Percentiles rank a stretch among this genome's conserved stretches.
These are phyloP conservation scores for Nicotiana noctiflora DNA, from an alignment of 257 asterid genomes.

Conservation along the genomic window DNA sequence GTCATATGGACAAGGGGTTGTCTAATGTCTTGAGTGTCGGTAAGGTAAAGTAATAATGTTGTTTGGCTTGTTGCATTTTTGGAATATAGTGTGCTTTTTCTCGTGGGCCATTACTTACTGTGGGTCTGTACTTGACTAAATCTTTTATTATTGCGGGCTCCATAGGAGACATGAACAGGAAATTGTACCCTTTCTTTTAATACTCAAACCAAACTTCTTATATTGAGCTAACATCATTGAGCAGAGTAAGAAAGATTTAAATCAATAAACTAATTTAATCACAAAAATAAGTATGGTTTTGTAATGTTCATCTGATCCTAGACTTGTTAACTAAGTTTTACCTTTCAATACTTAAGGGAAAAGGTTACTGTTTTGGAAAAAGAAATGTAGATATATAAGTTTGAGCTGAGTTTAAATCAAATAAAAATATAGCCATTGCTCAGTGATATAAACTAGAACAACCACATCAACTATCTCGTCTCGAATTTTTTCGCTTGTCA, in stretches of 20 bases:
- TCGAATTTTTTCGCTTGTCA: no score
- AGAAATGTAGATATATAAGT: neutral
- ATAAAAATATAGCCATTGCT: neutral
- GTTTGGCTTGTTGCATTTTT: constrained; percentile 4
- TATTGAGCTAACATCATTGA: neutral
- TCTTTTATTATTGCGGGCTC: neutral
- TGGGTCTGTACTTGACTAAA: constrained; percentile 10
- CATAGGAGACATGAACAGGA: neutral
- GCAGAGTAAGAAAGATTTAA: neutral
- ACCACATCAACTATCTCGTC: no score
- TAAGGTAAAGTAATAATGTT: neutral
- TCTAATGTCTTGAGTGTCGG: constrained; percentile 4
- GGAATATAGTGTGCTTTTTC: constrained; percentile 12
- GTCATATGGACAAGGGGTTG: neutral
- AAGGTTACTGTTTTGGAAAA: neutral
- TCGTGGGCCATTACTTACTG: constrained; percentile 19
- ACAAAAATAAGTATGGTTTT: no score
- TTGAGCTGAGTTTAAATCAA: neutral
- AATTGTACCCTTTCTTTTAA: neutral
- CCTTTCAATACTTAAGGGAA: neutral
- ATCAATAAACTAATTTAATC: no score
- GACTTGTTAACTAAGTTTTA: neutral
- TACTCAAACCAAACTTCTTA: neutral
- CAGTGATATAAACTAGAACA: neutral
- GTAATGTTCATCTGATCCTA: neutral